A percentile compares a stretch with the other conserved stretches of the same genome.
phyloP scores from a whole-genome alignment of 148 eudicot genomes.

The Rhododendron mucronatum region DNA sequence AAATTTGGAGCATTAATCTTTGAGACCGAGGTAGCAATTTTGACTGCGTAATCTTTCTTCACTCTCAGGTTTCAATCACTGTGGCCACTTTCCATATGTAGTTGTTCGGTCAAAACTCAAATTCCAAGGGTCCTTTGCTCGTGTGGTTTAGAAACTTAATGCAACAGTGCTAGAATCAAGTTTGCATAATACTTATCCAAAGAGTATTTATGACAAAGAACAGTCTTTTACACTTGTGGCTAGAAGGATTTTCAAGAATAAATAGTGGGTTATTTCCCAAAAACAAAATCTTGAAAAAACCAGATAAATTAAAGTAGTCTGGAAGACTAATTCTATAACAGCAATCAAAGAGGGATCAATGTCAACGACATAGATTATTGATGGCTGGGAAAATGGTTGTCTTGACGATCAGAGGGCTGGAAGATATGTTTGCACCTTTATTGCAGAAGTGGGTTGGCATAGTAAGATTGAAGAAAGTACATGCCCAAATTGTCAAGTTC shows the following conservation, averaged over 20 bases:
- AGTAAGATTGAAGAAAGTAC: conserved; percentile 19
- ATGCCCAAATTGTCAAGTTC: conserved; percentile 32
- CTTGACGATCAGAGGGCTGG: conserved; percentile 14
- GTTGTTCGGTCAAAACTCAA: neutral
- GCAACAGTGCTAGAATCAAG: no score
- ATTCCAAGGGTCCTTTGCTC: neutral
- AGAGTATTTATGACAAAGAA: no score
- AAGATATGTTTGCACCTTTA: conserved; percentile 22
- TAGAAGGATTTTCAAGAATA: neutral
- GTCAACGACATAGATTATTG: neutral
- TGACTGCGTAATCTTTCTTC: neutral
- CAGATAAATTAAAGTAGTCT: neutral
- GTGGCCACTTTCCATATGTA: neutral
- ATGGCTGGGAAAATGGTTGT: conserved; percentile 1
- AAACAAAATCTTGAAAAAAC: neutral
- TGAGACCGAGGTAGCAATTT: neutral
- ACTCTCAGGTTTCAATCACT: neutral
- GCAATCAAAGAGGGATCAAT: no score
- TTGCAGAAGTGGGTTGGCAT: conserved; percentile 15
- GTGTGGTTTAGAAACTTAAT: no score
- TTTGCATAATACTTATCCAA: no score
- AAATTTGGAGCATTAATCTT: neutral
- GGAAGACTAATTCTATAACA: neutral
- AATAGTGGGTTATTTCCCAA: neutral
- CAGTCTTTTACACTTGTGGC: neutral